Evolutionary conservation across 1,139 yeast genomes (phyloP).

Genomic region (Kluyveromyces sp.): DNA sequence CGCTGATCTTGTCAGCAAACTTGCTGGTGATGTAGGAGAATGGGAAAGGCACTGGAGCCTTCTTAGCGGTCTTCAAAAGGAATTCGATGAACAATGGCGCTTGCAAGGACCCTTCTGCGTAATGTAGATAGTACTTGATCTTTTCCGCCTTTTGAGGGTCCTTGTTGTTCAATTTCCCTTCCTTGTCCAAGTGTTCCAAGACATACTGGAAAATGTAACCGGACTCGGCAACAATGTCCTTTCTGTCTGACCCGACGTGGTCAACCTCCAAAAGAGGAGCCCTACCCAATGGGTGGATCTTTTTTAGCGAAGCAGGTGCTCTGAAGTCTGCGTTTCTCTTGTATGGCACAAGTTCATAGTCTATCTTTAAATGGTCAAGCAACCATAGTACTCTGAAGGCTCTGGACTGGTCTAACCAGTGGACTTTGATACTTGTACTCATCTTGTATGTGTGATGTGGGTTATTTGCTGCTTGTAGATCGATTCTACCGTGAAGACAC

Average conservation of each 20-base stretch:
- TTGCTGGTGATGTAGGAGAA: slow-evolving; percentile 37
- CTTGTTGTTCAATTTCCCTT: slow-evolving; percentile 29
- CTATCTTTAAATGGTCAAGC: slow-evolving; percentile 45
- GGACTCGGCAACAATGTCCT: slow-evolving; percentile 39
- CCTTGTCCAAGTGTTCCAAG: slow-evolving; percentile 37
- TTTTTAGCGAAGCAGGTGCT: slow-evolving; percentile 40
- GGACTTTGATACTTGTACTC: slow-evolving; percentile 21
- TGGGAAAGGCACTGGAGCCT: slow-evolving; percentile 43
- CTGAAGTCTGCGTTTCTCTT: slow-evolving; percentile 38
- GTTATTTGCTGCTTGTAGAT: too few species aligned
- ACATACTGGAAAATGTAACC: slow-evolving; percentile 44
- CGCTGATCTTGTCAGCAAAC: slow-evolving; percentile 40
- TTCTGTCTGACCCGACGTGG: slow-evolving; percentile 34
- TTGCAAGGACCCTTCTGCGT: slow-evolving; percentile 52
- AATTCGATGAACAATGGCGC: slow-evolving; percentile 41
- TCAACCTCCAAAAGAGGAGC: slow-evolving; percentile 49
- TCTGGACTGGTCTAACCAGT: slow-evolving; percentile 47
- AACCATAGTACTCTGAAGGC: slow-evolving; percentile 50
- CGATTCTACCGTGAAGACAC: too few species aligned
- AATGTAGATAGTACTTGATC: slow-evolving; percentile 48
- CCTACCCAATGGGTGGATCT: slow-evolving; percentile 52
- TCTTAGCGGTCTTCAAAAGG: slow-evolving; percentile 37
- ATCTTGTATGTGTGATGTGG: neutral
- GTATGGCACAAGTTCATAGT: slow-evolving; percentile 46
- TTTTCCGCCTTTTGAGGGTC: slow-evolving; percentile 34